phyloP scores from a whole-genome alignment of 805 yeast species.

The Cyberlindnera lachancei region DNA sequence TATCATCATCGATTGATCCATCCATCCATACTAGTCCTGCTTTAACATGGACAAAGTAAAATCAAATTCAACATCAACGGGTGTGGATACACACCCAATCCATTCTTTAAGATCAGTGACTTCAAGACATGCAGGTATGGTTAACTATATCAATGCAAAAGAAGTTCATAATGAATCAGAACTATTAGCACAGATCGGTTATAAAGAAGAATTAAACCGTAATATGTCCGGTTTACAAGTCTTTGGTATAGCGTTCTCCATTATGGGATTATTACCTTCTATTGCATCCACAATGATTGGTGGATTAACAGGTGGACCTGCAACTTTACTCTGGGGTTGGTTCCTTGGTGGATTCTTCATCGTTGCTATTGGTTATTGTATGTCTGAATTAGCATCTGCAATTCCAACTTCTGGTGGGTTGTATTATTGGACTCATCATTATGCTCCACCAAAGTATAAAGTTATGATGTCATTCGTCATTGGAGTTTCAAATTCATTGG shows the following conservation, averaged over 20 bases:
- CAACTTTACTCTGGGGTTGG: constrained; percentile 62
- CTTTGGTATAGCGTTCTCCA: constrained; percentile 59
- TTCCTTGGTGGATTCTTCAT: constrained; percentile 46
- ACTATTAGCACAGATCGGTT: constrained; percentile 38
- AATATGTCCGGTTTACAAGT: constrained; percentile 50
- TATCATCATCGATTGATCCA: no score
- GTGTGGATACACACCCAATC: constrained; percentile 1
- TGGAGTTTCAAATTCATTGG: constrained; percentile 57
- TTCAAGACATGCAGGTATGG: constrained; percentile 8
- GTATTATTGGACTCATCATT: constrained; percentile 53
- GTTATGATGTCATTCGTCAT: constrained; percentile 47
- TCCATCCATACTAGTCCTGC: no score
- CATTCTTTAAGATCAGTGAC: constrained; percentile 6
- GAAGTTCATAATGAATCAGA: constrained; percentile 7
- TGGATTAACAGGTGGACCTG: constrained; percentile 51
- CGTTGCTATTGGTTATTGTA: constrained; percentile 44
- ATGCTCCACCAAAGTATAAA: constrained; percentile 44
- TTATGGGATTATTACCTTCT: constrained; percentile 58
- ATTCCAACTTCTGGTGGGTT: constrained; percentile 70
- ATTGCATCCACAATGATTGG: constrained; percentile 45
- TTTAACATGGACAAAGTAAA: no score
- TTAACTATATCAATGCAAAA: constrained; percentile 17
- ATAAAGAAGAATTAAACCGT: constrained; percentile 55
- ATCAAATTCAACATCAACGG: not conserved
- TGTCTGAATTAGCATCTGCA: constrained; percentile 55